Base-by-base conservation (phyloP, 495 filamentous ascomycete genomes). In the Neohortaea acidophila region DNA sequence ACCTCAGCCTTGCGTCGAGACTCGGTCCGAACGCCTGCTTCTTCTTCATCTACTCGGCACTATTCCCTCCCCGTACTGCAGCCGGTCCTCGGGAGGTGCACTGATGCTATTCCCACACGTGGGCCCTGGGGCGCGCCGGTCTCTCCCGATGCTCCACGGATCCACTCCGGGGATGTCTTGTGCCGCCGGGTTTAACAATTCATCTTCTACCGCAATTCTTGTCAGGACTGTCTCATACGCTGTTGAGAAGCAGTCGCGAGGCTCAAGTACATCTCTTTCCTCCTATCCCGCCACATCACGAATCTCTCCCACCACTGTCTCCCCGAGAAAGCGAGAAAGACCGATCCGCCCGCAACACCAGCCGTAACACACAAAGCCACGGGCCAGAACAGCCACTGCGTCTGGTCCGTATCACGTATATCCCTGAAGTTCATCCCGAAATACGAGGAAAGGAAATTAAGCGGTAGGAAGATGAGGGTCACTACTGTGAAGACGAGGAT, bases 391-490 rank as follows among this genome's bases (percentile, higher is more conserved):
- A 60, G 32, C 1, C 40, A 20, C 42, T 64, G 61, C 17, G 40
- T 55, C 15, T 39, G 45, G 17, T 45, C 46, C 50, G 56, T 59
- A 39, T 58, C 43, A 3, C 61, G 41, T 22, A 64, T 63, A 38
- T 64, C 61, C 6, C 26, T 26, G 25, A 60, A 51, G 37, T 64
- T 64, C 61, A 64, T 64, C 38, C 59, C 59, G 36, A 60, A 60
- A 38, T 60, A 60, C 23, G 48, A 54, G 1, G 55, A 48, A 3
- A 62, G 50, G 41, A 62, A 62, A 8, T 53, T 59, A 9, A 62
- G 42, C 0, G 59, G 59, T 15, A 62, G 49, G 31, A 62, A 62
- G n/a, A 60, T 41, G 35, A 62, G 56, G 9, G 59, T 60, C 10
- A 62, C 59, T 26, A 62, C 58, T 23, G 57, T 62, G 41, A 60